phyloP scores from a whole-genome alignment of 805 yeast genomes.

The Pichia sporocuriosa region DNA sequence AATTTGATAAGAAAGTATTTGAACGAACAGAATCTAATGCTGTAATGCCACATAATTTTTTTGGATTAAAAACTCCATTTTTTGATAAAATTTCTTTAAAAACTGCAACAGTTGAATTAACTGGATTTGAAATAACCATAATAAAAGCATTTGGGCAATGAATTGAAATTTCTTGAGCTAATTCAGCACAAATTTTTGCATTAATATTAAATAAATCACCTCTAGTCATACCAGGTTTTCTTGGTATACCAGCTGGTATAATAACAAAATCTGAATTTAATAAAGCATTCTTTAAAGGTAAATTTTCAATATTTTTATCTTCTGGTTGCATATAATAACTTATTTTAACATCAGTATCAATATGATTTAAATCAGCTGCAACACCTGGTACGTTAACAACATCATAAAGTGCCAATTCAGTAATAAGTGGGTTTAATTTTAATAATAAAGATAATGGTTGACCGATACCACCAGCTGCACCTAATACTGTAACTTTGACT shows the following conservation, averaged over 20 bases:
- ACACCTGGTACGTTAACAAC: constrained; percentile 53
- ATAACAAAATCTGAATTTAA: constrained; percentile 42
- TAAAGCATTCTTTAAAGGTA: constrained; percentile 35
- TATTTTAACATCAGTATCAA: constrained; percentile 42
- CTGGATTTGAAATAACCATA: constrained; percentile 86
- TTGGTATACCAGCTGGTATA: constrained; percentile 57
- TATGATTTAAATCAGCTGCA: constrained; percentile 49
- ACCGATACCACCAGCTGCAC: constrained; percentile 80
- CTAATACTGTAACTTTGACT: constrained; percentile 62
- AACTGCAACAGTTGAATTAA: constrained; percentile 87
- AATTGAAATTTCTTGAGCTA: constrained; percentile 70
- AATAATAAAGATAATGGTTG: constrained; percentile 48
- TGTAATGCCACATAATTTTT: constrained; percentile 79
- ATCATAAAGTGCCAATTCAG: constrained; percentile 44
- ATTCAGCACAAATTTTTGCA: constrained; percentile 62
- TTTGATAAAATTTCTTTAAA: constrained; percentile 73
- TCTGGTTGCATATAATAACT: constrained; percentile 35
- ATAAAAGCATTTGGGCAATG: constrained; percentile 69
- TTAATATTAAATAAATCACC: constrained; percentile 55
- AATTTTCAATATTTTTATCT: constrained; percentile 18
- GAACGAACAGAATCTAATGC: constrained; percentile 85
- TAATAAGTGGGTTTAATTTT: constrained; percentile 39
- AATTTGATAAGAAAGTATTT: constrained; percentile 60
- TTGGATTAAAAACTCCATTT: constrained; percentile 62
- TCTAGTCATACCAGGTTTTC: constrained; percentile 63